Conservation (phyloP, 2,329 filamentous ascomycete species). For the Endocalyx cinctus region DNA sequence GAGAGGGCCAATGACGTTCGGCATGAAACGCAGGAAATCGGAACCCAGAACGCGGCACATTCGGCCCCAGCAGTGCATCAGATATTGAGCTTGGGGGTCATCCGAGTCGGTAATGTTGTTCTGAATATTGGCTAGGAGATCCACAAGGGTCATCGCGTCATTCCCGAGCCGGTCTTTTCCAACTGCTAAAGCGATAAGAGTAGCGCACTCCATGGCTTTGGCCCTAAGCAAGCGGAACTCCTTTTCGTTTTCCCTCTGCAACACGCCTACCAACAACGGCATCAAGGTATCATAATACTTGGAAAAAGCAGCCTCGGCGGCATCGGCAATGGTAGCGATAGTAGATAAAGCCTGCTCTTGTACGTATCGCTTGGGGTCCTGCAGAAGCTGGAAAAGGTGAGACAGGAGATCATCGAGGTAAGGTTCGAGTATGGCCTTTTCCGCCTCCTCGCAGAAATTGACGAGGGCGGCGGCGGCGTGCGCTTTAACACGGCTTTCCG, state of each 20-base stretch:
- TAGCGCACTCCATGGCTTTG: slow-evolving; percentile 99
- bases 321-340: slow-evolving; percentile 98
- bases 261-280: slow-evolving; percentile 86
- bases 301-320: slow-evolving; percentile 87
- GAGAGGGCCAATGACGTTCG: slow-evolving; percentile 89
- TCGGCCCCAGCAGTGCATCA: slow-evolving; percentile 97
- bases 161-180: slow-evolving; percentile 86
- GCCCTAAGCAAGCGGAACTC: slow-evolving; percentile 87
- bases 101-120: slow-evolving; percentile 82
- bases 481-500: slow-evolving; percentile 90
- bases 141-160: slow-evolving; percentile 82
- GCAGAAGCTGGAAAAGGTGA: slow-evolving; percentile 80
- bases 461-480: slow-evolving; percentile 96
- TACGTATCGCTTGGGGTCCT: slow-evolving; percentile 90
- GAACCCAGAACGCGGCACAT: slow-evolving; percentile 93
- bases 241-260: slow-evolving; percentile 86
- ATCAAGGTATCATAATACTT: slow-evolving; percentile 96
- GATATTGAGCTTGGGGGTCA: slow-evolving; percentile 92
- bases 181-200: slow-evolving; percentile 89
- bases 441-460: slow-evolving; percentile 98
- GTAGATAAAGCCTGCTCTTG: slow-evolving; percentile 97
- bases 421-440: slow-evolving; percentile 85
- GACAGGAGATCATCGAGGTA: slow-evolving; percentile 86
- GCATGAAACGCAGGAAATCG: slow-evolving; percentile 90
- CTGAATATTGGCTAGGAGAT: slow-evolving; percentile 84